Evolutionary conservation across 192 early-diverging fungal species (phyloP).

Genomic region (Gryganskiella cystojenkinii): DNA sequence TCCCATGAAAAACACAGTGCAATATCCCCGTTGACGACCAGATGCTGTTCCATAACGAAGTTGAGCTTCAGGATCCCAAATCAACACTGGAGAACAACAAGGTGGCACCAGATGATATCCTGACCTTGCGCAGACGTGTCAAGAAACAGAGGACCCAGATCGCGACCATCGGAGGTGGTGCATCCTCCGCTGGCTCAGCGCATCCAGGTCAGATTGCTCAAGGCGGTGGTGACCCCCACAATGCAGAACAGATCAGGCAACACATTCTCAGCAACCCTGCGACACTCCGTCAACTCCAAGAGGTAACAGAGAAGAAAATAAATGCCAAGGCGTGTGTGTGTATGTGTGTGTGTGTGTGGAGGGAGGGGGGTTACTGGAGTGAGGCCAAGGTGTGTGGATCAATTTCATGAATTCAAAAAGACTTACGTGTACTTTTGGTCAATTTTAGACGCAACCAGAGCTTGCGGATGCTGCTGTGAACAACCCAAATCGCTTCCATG

Average conservation of each 20-base stretch:
- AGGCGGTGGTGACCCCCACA: constrained; percentile 47
- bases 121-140: constrained; percentile 65
- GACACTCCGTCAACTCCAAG: constrained; percentile 66
- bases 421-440: not conserved
- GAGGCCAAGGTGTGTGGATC: not conserved
- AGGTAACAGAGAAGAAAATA: constrained; percentile 53
- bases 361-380: too few relatives aligned
- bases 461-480: constrained; percentile 71
- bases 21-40: constrained; percentile 72
- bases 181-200: constrained; percentile 12
- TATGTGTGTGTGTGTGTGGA: too few relatives aligned
- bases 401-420: too few relatives aligned
- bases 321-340: too few relatives aligned
- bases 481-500: constrained; percentile 72
- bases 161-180: constrained; percentile 17
- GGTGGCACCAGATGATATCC: constrained; percentile 78
- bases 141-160: constrained; percentile 36
- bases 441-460: constrained; percentile 66
- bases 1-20: constrained; percentile 60
- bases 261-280: constrained; percentile 69
- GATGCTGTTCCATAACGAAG: constrained; percentile 73
- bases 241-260: constrained; percentile 67
- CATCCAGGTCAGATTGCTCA: constrained; percentile 29
- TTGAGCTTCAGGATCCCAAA: constrained; percentile 65
- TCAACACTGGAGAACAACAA: constrained; percentile 73